These are phyloP conservation scores for Actinomortierella ambigua DNA, from an alignment of 371 early-diverging fungal genomes.

Conservation along the genomic window DNA sequence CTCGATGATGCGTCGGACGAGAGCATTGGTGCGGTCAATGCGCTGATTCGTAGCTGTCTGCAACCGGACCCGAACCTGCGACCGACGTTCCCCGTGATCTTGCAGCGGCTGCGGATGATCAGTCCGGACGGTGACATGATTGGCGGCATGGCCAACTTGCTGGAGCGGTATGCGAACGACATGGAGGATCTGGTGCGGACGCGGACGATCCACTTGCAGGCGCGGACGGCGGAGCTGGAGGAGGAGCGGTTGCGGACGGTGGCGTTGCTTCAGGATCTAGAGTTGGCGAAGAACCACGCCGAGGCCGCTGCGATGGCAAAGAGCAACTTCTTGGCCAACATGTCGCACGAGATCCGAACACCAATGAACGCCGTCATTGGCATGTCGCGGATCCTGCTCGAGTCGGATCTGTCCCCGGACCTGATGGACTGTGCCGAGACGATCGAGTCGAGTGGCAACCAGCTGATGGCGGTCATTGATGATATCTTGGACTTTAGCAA, in stretches of 20 bases:
- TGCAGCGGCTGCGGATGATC: conserved; percentile 48
- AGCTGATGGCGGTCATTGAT: conserved; percentile 59
- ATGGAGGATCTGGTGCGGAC: conserved; percentile 58
- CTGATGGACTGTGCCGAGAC: conserved; percentile 71
- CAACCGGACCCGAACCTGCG: conserved; percentile 42
- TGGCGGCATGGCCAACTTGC: conserved; percentile 57
- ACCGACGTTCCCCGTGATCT: conserved; percentile 47
- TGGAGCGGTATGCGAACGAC: conserved; percentile 58
- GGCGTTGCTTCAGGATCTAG: conserved; percentile 45
- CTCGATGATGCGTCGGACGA: conserved; percentile 47
- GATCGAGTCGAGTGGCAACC: conserved; percentile 68
- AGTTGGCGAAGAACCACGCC: conserved; percentile 55
- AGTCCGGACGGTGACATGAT: conserved; percentile 56
- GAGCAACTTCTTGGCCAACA: conserved; percentile 62
- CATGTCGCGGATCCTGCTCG: conserved; percentile 67
- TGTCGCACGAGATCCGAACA: conserved; percentile 64
- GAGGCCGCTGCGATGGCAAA: conserved; percentile 59
- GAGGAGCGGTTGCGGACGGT: conserved; percentile 54
- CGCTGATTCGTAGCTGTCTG: conserved; percentile 50
- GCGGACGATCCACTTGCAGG: conserved; percentile 54
- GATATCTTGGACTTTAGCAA: conserved; percentile 64
- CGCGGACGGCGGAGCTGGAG: conserved; percentile 55
- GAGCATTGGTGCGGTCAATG: conserved; percentile 47
- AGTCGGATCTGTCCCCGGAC: conserved; percentile 64
- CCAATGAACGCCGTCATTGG: conserved; percentile 68